These are phyloP conservation scores for Boletus vinaceobasis DNA, from an alignment of 768 basidiomycete species.

Conservation along the genomic window DNA sequence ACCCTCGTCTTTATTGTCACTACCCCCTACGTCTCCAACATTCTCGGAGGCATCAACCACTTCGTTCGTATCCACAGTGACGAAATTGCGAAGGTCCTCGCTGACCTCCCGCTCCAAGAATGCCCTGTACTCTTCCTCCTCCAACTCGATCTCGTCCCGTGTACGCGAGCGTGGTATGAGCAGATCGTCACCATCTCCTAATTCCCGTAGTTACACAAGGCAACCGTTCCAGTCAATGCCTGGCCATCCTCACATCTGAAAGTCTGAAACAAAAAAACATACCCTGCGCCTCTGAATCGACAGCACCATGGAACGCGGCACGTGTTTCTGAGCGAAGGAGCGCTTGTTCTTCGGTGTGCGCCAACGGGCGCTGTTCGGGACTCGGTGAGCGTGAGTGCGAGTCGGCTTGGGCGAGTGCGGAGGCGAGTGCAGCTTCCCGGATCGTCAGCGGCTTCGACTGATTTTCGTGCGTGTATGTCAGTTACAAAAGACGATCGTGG, in stretches of 20 bases:
- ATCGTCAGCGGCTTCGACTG: slow-evolving; percentile 73
- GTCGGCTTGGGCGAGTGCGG: slow-evolving; percentile 46
- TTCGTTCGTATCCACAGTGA: slow-evolving; percentile 47
- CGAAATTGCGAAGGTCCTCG: slow-evolving; percentile 61
- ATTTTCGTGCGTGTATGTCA: not conserved
- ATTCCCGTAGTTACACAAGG: slow-evolving; percentile 2
- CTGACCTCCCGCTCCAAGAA: slow-evolving; percentile 85
- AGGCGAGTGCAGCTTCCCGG: slow-evolving; percentile 67
- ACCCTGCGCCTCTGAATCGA: slow-evolving; percentile 17
- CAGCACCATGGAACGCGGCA: slow-evolving; percentile 66
- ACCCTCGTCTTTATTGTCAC: slow-evolving; percentile 26
- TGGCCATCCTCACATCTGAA: not conserved
- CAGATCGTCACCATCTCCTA: slow-evolving; percentile 59
- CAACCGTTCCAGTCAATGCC: not conserved
- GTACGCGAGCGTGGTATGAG: slow-evolving; percentile 75
- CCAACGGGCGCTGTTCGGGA: slow-evolving; percentile 46
- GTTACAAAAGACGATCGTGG: not conserved
- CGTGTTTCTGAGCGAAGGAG: slow-evolving; percentile 78
- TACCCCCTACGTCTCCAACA: slow-evolving; percentile 26
- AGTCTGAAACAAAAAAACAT: not conserved
- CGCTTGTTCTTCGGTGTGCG: slow-evolving; percentile 77
- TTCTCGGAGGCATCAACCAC: slow-evolving; percentile 18
- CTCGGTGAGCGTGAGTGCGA: slow-evolving; percentile 58
- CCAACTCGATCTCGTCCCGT: slow-evolving; percentile 67
- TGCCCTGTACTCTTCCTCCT: slow-evolving; percentile 82